These are phyloP conservation scores for Ophiostoma sp. DNA, from an alignment of 2,329 filamentous ascomycete species.

Conservation along the genomic window DNA sequence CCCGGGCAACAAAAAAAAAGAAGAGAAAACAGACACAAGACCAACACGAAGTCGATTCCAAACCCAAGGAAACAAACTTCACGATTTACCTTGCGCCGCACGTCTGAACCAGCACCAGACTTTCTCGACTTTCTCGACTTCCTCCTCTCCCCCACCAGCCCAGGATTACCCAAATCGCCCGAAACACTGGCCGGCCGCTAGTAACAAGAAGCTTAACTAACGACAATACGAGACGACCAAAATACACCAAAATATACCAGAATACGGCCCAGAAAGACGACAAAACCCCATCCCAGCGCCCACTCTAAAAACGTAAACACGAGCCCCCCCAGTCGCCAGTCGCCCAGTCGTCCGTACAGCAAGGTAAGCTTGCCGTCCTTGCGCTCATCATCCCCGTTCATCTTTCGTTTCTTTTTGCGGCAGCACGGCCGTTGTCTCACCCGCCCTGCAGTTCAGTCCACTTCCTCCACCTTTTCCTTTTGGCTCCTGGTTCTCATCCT, in stretches of 20 bases:
- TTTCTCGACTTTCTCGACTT: neutral
- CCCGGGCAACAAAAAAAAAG: constrained; percentile 2
- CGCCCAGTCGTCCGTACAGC: neutral
- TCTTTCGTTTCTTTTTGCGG: constrained; percentile 4
- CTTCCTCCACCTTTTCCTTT: neutral
- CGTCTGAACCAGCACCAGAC: neutral
- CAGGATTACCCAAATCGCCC: neutral
- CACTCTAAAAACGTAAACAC: constrained; percentile 14
- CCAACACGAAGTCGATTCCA: neutral
- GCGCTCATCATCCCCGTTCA: neutral
- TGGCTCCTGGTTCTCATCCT: no score
- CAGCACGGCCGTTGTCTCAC: neutral
- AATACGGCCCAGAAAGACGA: neutral
- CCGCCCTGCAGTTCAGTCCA: neutral
- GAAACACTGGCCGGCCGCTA: constrained; percentile 5
- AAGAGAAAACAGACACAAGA: neutral
- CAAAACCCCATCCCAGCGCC: constrained; percentile 16
- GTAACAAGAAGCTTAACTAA: constrained; percentile 11
- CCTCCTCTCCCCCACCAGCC: neutral
- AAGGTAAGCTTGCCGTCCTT: neutral
- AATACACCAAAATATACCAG: no score
- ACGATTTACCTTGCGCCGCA: neutral
- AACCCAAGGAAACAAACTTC: neutral
- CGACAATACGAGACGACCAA: constrained; percentile 16
- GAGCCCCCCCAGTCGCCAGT: neutral